Conservation (phyloP, 768 basidiomycete species). For the Steccherinum ochraceum region DNA sequence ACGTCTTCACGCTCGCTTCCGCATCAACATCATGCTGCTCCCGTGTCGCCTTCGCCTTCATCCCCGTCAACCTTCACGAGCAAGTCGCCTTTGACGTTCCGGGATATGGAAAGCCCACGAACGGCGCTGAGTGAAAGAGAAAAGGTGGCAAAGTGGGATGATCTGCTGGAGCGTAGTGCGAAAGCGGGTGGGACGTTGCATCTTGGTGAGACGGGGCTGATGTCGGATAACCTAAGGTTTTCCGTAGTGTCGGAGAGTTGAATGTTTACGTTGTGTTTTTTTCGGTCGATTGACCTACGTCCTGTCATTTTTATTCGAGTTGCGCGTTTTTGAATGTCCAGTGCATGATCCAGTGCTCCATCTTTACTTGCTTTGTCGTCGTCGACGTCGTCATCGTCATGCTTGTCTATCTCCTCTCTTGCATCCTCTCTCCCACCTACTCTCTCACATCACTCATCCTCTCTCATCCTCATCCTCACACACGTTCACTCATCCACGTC, state of each 20-base stretch:
- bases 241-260: conserved; percentile 22
- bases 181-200: conserved; percentile 71
- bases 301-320: neutral
- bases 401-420: no score
- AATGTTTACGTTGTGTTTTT: neutral
- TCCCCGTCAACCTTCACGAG: conserved; percentile 10
- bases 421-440: no score
- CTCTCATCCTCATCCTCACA: neutral
- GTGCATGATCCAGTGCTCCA: neutral
- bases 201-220: conserved; percentile 37
- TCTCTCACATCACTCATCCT: neutral
- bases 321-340: neutral
- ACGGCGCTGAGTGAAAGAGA: conserved; percentile 54
- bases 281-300: no score
- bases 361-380: neutral
- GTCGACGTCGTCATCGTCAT: no score
- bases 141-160: conserved; percentile 68
- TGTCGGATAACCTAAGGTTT: conserved; percentile 33
- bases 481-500: neutral
- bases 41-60: conserved; percentile 21
- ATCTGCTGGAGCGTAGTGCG: conserved; percentile 58
- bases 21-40: conserved; percentile 2
- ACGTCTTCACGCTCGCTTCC: neutral
- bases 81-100: conserved; percentile 38
- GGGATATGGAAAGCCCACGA: conserved; percentile 35